Evolutionary conservation across 345 rosid species (phyloP).

Genomic region (Trapa bicornis): DNA sequence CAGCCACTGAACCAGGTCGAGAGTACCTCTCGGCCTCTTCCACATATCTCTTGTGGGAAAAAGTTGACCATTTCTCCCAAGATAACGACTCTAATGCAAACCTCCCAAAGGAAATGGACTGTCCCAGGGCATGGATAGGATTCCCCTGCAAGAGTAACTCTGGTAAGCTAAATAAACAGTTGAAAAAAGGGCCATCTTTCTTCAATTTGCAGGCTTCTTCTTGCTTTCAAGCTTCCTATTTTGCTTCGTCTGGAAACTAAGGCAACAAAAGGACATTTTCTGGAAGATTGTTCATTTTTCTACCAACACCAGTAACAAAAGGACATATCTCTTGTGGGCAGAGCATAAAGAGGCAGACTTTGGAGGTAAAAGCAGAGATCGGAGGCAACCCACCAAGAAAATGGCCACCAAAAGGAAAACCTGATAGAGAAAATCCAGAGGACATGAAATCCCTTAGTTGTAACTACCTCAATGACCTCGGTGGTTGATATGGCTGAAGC

Average conservation of each 20-base stretch:
- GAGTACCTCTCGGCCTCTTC: conserved; percentile 16
- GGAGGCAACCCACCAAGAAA: background rate
- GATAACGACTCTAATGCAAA: conserved; percentile 72
- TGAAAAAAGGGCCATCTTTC: background rate
- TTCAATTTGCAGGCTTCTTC: background rate
- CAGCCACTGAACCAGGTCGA: conserved; percentile 13
- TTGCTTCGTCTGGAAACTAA: background rate
- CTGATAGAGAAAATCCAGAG: background rate
- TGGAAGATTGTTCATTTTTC: background rate
- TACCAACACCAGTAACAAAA: background rate
- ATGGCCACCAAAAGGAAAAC: background rate
- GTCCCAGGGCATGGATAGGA: conserved; percentile 47
- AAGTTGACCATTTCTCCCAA: conserved; percentile 55
- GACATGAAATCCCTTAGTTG: background rate
- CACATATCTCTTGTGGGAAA: conserved; percentile 13
- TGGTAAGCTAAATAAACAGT: background rate
- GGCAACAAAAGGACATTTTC: background rate
- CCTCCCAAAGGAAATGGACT: conserved; percentile 88
- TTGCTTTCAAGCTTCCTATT: background rate
- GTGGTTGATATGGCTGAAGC: conserved; percentile 33
- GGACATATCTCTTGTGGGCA: background rate
- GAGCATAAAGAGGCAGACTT: conserved; percentile 1
- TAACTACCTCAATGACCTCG: conserved; percentile 48
- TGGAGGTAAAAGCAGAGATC: background rate
- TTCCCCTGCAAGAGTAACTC: conserved; percentile 42